phyloP scores from a whole-genome alignment of 768 basidiomycete genomes.

The Hortiboletus campestris region DNA sequence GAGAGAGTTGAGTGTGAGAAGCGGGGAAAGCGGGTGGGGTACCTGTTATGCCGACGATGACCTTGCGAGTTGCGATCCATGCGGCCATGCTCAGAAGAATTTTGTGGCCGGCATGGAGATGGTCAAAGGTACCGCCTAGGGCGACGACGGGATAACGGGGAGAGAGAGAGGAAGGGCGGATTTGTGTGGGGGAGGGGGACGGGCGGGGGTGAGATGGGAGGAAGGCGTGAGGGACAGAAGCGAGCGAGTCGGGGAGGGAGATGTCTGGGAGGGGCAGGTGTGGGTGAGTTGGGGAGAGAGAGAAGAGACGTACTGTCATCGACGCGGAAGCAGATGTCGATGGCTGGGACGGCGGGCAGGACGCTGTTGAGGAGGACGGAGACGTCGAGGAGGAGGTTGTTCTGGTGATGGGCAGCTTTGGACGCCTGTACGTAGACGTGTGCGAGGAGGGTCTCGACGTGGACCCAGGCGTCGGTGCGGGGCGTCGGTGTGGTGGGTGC shows the following conservation, averaged over 20 bases:
- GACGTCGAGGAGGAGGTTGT: conserved; percentile 71
- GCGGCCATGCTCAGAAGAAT: conserved; percentile 92
- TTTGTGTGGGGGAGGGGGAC: not conserved
- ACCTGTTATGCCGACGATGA: conserved; percentile 92
- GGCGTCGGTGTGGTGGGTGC: conserved; percentile 33
- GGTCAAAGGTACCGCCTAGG: conserved; percentile 96
- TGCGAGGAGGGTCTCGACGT: conserved; percentile 74
- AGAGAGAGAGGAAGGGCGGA: not conserved
- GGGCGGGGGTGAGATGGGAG: conserved; percentile 10
- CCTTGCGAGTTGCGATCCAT: conserved; percentile 72
- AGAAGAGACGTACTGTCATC: conserved; percentile 41
- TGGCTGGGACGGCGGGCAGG: conserved; percentile 40
- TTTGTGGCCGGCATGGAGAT: conserved; percentile 96
- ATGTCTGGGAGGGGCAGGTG: conserved; percentile 30
- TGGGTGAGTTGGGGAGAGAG: conserved; percentile 40
- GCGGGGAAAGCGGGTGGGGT: conserved; percentile 17
- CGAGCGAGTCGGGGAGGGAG: conserved; percentile 40
- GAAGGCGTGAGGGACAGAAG: conserved; percentile 33
- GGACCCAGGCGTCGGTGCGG: conserved; percentile 51
- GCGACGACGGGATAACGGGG: conserved; percentile 64
- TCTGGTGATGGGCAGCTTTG: conserved; percentile 62
- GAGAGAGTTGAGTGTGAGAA: conserved; percentile 12
- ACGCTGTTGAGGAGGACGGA: conserved; percentile 72
- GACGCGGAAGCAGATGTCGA: conserved; percentile 43
- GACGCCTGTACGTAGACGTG: conserved; percentile 87